These are phyloP conservation scores for Solanum pinnatisectum DNA, from an alignment of 257 asterid genomes.

Conservation along the genomic window DNA sequence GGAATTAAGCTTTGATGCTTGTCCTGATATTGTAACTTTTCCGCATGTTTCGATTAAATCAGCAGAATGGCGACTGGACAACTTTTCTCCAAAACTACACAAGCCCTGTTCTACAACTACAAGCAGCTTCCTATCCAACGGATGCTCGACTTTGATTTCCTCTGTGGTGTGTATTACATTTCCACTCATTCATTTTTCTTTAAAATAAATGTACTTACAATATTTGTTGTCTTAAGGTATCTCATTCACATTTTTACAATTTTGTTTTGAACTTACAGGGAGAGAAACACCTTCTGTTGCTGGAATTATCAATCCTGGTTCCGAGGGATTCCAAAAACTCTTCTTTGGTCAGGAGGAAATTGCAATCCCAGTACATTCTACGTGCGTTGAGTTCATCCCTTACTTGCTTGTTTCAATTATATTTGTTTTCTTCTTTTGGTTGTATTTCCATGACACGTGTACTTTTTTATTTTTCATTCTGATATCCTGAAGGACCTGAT, in stretches of 20 bases:
- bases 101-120: slow-evolving; percentile 83
- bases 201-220: neutral
- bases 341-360: slow-evolving; percentile 98
- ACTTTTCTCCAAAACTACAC: slow-evolving; percentile 89
- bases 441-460: neutral
- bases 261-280: slow-evolving; percentile 31
- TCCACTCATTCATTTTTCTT: neutral
- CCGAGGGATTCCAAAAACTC: slow-evolving; percentile 97
- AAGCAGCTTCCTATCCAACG: slow-evolving; percentile 98
- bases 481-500: neutral
- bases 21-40: slow-evolving; percentile 15
- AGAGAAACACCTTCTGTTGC: slow-evolving; percentile 99
- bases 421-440: neutral
- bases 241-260: slow-evolving; percentile 1
- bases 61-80: slow-evolving; percentile 85
- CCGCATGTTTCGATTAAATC: slow-evolving; percentile 24
- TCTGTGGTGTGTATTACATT: slow-evolving; percentile 49
- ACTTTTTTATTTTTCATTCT: neutral
- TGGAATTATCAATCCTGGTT: slow-evolving; percentile 96
- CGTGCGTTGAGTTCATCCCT: slow-evolving; percentile 32
- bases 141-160: slow-evolving; percentile 99
- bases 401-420: neutral
- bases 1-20: neutral
- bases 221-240: neutral
- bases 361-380: slow-evolving; percentile 93